Conservation (phyloP, 2,329 filamentous ascomycete genomes). For the Aspergillus carbonarius region DNA sequence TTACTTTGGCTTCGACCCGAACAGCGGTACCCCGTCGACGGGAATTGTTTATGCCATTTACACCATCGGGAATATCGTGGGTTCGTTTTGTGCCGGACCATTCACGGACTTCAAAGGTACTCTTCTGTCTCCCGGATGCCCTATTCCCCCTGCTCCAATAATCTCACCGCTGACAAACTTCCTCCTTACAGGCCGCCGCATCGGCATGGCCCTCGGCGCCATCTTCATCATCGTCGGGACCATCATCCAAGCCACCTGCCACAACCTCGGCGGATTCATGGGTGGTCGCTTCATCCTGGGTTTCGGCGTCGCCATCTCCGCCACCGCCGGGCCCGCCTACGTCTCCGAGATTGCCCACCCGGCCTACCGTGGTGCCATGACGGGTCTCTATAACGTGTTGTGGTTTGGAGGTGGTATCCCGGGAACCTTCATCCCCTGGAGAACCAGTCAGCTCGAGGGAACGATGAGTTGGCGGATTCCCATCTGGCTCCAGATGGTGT, state of each 20-base stretch:
- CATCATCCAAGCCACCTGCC: conserved; percentile 26
- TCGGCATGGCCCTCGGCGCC: conserved; percentile 30
- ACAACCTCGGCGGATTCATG: conserved; percentile 30
- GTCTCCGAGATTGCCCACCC: conserved; percentile 41
- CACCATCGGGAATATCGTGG: conserved; percentile 51
- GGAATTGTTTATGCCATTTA: conserved; percentile 53
- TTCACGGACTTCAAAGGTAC: conserved; percentile 42
- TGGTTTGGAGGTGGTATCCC: conserved; percentile 51
- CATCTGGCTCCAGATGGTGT: conserved; percentile 53
- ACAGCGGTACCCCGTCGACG: conserved; percentile 43
- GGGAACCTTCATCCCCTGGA: conserved; percentile 50
- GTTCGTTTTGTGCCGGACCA: conserved; percentile 46
- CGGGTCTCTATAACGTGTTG: conserved; percentile 44
- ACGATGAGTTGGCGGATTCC: conserved; percentile 61
- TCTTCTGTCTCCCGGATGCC: no score
- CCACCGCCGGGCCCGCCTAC: conserved; percentile 32
- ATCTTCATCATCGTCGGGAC: conserved; percentile 29
- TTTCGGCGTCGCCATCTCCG: conserved; percentile 30
- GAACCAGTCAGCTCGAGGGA: conserved; percentile 39
- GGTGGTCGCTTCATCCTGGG: conserved; percentile 33
- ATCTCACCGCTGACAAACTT: no score
- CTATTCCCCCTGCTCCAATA: no score
- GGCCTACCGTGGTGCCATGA: conserved; percentile 37
- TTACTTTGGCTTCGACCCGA: conserved; percentile 44
- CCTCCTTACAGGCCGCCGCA: conserved; percentile 24